Conservation (phyloP, 108 stramenopile species). For the Nannochloropsis salina region DNA sequence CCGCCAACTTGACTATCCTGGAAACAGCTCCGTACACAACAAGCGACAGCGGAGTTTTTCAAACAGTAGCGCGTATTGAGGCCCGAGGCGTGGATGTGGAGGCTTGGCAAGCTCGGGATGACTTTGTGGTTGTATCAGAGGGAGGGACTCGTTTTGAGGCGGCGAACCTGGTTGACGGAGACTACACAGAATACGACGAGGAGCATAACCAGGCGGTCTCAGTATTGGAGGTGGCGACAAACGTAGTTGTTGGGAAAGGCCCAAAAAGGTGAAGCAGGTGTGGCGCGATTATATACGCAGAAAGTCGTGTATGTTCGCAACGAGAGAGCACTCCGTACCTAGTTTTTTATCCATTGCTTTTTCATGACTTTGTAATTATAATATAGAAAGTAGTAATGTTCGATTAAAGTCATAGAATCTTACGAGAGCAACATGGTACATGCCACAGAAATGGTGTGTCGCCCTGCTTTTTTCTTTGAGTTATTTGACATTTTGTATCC, state of each 20-base stretch:
- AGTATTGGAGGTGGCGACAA: background rate
- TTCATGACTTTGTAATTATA: too few species aligned
- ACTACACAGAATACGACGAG: conserved; percentile 16
- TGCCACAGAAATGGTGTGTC: too few species aligned
- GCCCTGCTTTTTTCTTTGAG: too few species aligned
- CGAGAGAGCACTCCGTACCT: too few species aligned
- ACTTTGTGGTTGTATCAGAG: background rate
- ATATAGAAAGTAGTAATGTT: too few species aligned
- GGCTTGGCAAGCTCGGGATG: background rate
- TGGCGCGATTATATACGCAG: too few species aligned
- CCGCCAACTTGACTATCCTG: background rate
- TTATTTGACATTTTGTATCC: too few species aligned
- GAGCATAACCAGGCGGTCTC: conserved; percentile 5
- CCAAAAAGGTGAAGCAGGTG: background rate
- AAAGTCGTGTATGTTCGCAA: too few species aligned
- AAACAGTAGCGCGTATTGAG: background rate
- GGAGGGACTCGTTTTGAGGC: background rate
- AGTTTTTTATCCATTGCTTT: too few species aligned
- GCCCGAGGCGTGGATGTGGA: background rate
- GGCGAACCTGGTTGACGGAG: background rate
- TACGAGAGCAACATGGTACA: too few species aligned
- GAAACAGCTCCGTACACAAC: background rate
- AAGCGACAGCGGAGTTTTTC: background rate
- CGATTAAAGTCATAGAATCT: too few species aligned
- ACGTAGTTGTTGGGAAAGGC: background rate